Percentiles rank a stretch among this genome's conserved stretches.
Evolutionary conservation across 176 grass and related monocot species (phyloP).

Genomic region (Eleusine coracana): DNA sequence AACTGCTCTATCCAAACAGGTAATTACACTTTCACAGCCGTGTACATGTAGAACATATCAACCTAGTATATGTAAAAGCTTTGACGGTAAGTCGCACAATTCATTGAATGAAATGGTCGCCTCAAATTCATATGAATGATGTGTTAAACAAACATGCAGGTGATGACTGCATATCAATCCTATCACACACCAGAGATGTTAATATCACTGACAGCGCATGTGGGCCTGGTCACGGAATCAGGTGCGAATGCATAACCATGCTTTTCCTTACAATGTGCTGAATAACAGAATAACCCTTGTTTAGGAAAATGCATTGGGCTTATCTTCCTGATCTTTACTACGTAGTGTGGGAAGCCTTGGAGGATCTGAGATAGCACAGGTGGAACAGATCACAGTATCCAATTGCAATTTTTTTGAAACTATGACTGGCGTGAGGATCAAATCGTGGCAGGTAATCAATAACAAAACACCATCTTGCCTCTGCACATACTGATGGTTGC

Average conservation of each 20-base stretch:
- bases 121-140: slow-evolving; percentile 9
- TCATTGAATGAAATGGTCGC: slow-evolving; percentile 10
- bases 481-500: background rate
- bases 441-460: slow-evolving; percentile 68
- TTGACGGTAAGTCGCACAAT: background rate
- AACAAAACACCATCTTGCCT: background rate
- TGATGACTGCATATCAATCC: slow-evolving; percentile 73
- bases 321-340: background rate
- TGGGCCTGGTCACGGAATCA: slow-evolving; percentile 87
- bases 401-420: slow-evolving; percentile 54
- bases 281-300: background rate
- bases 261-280: background rate
- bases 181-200: slow-evolving; percentile 38
- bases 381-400: slow-evolving; percentile 53
- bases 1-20: slow-evolving; percentile 51
- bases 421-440: slow-evolving; percentile 62
- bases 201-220: slow-evolving; percentile 40
- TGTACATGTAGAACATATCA: background rate
- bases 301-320: slow-evolving; percentile 17
- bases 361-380: background rate
- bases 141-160: slow-evolving; percentile 42
- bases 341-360: slow-evolving; percentile 79
- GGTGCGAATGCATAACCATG: slow-evolving; percentile 37
- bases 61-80: background rate
- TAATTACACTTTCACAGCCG: slow-evolving; percentile 1